A percentile compares a stretch with the other conserved stretches of the same genome.
Conservation (phyloP, 345 rosid genomes). For the Eucalyptus erythrocorys region DNA sequence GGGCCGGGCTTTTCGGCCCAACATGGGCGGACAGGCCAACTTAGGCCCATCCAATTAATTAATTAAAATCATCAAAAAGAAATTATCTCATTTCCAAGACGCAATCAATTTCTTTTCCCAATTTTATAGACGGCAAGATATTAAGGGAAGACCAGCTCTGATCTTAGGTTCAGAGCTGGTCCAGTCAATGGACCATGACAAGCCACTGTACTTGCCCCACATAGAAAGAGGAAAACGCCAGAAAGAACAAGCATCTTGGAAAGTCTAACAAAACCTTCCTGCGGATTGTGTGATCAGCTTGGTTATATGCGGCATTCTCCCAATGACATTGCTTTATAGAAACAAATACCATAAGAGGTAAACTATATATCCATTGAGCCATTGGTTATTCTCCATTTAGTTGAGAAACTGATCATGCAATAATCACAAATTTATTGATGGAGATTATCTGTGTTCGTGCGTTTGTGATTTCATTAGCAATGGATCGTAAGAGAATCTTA, state of each 20-base stretch:
- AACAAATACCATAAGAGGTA: background rate
- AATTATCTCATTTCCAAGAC: background rate
- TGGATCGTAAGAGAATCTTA: too few relatives aligned
- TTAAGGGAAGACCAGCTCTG: background rate
- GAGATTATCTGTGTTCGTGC: too few relatives aligned
- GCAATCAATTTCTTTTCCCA: background rate
- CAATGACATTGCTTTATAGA: background rate
- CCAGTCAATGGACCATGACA: background rate
- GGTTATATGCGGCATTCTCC: background rate
- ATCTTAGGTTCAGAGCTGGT: background rate
- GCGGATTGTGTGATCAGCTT: background rate
- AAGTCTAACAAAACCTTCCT: background rate
- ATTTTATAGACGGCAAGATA: background rate
- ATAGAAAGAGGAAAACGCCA: background rate
- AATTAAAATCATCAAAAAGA: too few relatives aligned
- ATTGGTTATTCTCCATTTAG: background rate
- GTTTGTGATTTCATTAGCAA: too few relatives aligned
- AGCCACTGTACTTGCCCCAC: background rate
- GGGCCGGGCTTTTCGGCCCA: too few relatives aligned
- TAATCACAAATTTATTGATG: too few relatives aligned
- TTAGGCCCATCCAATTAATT: too few relatives aligned
- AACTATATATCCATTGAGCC: background rate
- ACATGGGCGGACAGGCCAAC: too few relatives aligned
- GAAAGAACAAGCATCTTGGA: background rate
- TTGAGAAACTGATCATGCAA: too few relatives aligned